These are phyloP conservation scores for Achlya hypogyna DNA, from an alignment of 352 stramenopile species.

Conservation along the genomic window DNA sequence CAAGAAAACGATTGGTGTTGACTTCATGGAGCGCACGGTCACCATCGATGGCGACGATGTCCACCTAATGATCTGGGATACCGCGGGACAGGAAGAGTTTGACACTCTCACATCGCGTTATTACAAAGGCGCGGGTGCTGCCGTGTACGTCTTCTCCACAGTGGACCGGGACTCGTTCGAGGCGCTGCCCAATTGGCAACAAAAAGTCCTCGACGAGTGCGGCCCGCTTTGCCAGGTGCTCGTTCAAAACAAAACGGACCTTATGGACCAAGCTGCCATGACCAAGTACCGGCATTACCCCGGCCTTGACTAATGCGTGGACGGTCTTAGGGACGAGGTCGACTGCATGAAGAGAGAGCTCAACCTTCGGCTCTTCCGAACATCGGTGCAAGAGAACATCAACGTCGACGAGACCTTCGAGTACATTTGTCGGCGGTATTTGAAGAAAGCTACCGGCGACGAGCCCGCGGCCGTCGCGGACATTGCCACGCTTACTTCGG, in stretches of 20 bases:
- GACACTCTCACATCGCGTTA: constrained; percentile 69
- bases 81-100: constrained; percentile 71
- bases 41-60: constrained; percentile 49
- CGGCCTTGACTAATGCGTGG: background rate
- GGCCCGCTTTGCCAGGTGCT: constrained; percentile 51
- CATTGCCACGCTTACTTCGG: constrained; percentile 37
- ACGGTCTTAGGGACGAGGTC: constrained; percentile 39
- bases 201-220: constrained; percentile 61
- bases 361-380: constrained; percentile 45
- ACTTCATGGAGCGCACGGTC: constrained; percentile 78
- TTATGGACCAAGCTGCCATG: constrained; percentile 53
- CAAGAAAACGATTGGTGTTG: constrained; percentile 78
- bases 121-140: constrained; percentile 61
- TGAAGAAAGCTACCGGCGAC: constrained; percentile 29
- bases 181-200: constrained; percentile 55
- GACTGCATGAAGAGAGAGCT: constrained; percentile 54
- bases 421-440: constrained; percentile 39
- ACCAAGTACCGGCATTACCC: background rate
- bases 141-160: constrained; percentile 71
- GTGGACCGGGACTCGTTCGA: constrained; percentile 64
- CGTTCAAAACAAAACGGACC: constrained; percentile 71
- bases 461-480: constrained; percentile 40
- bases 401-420: constrained; percentile 70
- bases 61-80: constrained; percentile 79
- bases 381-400: constrained; percentile 61